Percentiles rank a stretch among this genome's conserved stretches.
These are phyloP conservation scores for Leishmania turanica DNA, from an alignment of 208 protist genomes.

Conservation along the genomic window DNA sequence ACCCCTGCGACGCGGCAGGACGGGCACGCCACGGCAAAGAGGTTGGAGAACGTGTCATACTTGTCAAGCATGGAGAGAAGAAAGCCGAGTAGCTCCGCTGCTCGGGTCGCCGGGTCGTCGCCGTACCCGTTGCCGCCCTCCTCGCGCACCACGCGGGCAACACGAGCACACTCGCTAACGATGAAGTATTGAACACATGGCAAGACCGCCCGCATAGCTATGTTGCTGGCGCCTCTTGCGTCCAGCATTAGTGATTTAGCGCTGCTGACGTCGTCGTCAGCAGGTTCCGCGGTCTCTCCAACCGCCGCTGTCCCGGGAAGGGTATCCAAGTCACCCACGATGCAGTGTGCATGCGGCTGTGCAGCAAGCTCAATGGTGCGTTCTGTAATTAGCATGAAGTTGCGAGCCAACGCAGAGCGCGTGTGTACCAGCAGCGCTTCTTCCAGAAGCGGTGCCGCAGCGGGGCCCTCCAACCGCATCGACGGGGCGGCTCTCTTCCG, in stretches of 20 bases:
- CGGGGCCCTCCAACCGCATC: neutral
- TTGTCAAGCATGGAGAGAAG: constrained; percentile 18
- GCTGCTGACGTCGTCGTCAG: neutral
- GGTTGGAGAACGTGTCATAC: constrained; percentile 2
- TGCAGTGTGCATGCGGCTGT: neutral
- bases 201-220: constrained; percentile 14
- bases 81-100: constrained; percentile 25
- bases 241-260: neutral
- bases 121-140: constrained; percentile 15
- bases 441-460: constrained; percentile 6
- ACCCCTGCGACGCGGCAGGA: constrained; percentile 33
- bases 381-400: neutral
- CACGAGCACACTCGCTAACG: constrained; percentile 35
- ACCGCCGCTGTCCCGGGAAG: neutral
- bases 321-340: neutral
- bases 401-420: constrained; percentile 7
- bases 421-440: constrained; percentile 13
- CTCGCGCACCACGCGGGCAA: constrained; percentile 28
- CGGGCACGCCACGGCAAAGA: constrained; percentile 41
- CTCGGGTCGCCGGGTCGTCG: constrained; percentile 14
- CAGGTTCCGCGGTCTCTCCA: neutral
- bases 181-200: constrained; percentile 45
- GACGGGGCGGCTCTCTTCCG: neutral
- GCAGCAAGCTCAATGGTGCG: neutral
- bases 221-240: neutral